phyloP scores from a whole-genome alignment of 495 filamentous ascomycete species.

The Copromyces sp. region DNA sequence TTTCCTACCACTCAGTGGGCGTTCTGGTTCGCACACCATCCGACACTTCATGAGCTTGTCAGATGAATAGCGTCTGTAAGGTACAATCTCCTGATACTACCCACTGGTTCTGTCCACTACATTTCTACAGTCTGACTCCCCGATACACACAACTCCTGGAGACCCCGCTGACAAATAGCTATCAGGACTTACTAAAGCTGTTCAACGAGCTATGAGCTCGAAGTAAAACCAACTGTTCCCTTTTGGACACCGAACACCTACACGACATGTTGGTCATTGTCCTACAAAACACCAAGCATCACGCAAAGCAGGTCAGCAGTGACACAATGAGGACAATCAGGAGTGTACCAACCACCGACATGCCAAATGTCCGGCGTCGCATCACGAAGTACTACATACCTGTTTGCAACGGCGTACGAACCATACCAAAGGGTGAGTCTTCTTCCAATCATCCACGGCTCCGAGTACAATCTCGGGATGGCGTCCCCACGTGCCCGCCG shows the following conservation, averaged over 20 bases:
- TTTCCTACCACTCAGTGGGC: not conserved
- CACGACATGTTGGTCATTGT: not conserved
- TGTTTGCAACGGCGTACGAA: not conserved
- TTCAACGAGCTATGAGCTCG: not conserved
- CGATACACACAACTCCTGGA: not conserved
- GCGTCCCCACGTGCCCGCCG: not conserved
- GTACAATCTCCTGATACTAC: not conserved
- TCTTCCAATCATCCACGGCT: not conserved
- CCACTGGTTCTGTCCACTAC: not conserved
- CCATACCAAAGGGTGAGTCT: not conserved
- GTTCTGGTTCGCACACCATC: not conserved
- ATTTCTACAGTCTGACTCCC: not conserved
- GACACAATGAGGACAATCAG: not conserved
- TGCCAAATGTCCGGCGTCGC: not conserved
- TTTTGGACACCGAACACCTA: not conserved
- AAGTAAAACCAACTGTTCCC: not conserved
- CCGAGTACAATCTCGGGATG: not conserved
- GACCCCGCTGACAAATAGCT: not conserved
- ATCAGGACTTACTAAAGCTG: not conserved
- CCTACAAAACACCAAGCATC: not conserved
- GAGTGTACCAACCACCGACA: not conserved
- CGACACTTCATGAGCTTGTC: not conserved
- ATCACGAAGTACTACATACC: not conserved
- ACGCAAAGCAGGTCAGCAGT: not conserved
- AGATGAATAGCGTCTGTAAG: not conserved